Conservation (phyloP, 1,284 basidiomycete genomes). For the Afroboletus lepidellus region DNA sequence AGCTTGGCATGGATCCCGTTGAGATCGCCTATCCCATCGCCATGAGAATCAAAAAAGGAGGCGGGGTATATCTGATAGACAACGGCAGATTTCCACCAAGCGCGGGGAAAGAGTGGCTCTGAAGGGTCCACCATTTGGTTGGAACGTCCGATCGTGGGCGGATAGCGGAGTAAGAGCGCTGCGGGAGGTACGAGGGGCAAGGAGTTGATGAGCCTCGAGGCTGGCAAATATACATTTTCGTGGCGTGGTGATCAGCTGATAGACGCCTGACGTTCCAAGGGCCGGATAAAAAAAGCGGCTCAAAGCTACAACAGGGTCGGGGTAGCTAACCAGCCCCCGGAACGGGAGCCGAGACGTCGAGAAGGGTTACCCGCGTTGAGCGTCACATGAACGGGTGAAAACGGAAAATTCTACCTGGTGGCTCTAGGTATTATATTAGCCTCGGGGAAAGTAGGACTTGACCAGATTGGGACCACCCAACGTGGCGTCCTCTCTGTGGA, state of each 20-base stretch:
- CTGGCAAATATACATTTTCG: constrained; percentile 8
- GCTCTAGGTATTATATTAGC: constrained; percentile 8
- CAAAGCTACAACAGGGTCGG: background rate
- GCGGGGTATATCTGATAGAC: constrained; percentile 79
- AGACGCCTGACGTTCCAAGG: constrained; percentile 7
- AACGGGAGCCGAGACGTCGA: constrained; percentile 9
- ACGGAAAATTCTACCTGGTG: constrained; percentile 4
- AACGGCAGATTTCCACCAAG: constrained; percentile 67
- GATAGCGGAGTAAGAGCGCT: constrained; percentile 3
- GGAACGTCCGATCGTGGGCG: background rate
- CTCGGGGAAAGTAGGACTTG: constrained; percentile 13
- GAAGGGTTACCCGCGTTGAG: background rate
- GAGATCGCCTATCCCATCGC: constrained; percentile 76
- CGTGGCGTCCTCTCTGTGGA: constrained; percentile 12
- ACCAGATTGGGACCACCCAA: constrained; percentile 3
- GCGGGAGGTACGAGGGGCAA: constrained; percentile 13
- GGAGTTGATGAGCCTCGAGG: constrained; percentile 19
- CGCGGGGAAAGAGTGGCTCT: constrained; percentile 27
- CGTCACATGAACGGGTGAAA: constrained; percentile 10
- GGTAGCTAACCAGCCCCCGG: background rate
- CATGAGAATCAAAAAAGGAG: constrained; percentile 73
- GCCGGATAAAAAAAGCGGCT: constrained; percentile 1
- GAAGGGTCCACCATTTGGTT: background rate
- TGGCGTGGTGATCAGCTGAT: constrained; percentile 14
- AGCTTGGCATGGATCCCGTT: constrained; percentile 65